These are phyloP conservation scores for Podaxis mareebaensis DNA, from an alignment of 768 basidiomycete genomes.

Conservation along the genomic window DNA sequence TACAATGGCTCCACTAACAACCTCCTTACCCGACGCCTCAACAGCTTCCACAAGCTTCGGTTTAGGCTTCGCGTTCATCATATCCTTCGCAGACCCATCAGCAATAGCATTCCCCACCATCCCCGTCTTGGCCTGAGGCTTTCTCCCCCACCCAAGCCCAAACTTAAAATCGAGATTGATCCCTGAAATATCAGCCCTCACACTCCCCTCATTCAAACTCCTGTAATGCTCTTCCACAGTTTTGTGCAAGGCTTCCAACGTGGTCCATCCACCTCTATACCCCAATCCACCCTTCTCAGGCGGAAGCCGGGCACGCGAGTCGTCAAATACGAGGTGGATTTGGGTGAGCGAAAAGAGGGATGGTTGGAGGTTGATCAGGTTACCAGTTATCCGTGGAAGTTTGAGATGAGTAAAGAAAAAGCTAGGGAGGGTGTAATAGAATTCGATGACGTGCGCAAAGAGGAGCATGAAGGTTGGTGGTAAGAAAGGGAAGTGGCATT, in stretches of 20 bases:
- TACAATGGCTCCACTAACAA: slow-evolving; percentile 7
- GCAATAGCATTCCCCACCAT: background rate
- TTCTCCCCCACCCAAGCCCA: slow-evolving; percentile 16
- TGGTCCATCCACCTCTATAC: slow-evolving; percentile 59
- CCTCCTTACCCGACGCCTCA: slow-evolving; percentile 4
- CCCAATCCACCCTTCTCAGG: slow-evolving; percentile 63
- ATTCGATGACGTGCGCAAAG: slow-evolving; percentile 61
- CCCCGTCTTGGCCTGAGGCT: background rate
- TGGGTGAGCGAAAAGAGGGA: slow-evolving; percentile 53
- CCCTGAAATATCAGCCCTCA: slow-evolving; percentile 15
- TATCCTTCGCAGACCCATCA: background rate
- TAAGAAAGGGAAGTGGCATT: slow-evolving; percentile 52
- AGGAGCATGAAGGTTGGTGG: slow-evolving; percentile 66
- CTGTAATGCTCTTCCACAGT: slow-evolving; percentile 51
- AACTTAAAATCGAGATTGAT: slow-evolving; percentile 14
- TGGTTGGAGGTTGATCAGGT: slow-evolving; percentile 58
- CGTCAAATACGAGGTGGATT: slow-evolving; percentile 63
- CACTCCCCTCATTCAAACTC: slow-evolving; percentile 25
- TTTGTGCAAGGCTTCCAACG: slow-evolving; percentile 56
- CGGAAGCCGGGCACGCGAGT: slow-evolving; percentile 59
- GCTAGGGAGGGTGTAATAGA: slow-evolving; percentile 40
- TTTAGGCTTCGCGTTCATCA: background rate
- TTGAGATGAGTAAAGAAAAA: slow-evolving; percentile 32
- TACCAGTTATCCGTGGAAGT: slow-evolving; percentile 48
- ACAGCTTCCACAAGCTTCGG: background rate